Percentiles rank a stretch among this genome's conserved stretches.
These are phyloP conservation scores for Cunninghamia lanceolata DNA, from an alignment of 75 land plant species.

Conservation along the genomic window DNA sequence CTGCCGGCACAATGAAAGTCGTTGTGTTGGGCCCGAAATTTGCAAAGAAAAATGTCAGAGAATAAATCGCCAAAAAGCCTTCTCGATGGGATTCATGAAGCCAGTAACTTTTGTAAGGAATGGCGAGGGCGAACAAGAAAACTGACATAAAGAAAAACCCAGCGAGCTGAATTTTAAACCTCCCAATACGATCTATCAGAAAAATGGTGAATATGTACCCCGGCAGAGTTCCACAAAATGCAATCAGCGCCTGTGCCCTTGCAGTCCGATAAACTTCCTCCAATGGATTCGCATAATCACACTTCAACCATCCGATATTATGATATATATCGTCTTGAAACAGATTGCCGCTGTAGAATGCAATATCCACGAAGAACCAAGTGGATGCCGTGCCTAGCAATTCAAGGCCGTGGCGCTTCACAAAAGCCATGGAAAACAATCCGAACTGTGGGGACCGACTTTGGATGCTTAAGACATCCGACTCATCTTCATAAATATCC, in stretches of 20 bases:
- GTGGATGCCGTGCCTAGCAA: too few relatives aligned
- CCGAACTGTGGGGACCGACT: conserved; percentile 5
- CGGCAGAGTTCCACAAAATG: too few relatives aligned
- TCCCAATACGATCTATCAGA: conserved; percentile 27
- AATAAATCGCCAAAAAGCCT: conserved; percentile 25
- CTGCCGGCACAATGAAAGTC: too few relatives aligned
- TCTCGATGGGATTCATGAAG: conserved; percentile 12
- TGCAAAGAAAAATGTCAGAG: conserved; percentile 57
- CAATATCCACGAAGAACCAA: too few relatives aligned
- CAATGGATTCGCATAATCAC: neutral
- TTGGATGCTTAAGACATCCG: too few relatives aligned
- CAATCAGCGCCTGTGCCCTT: too few relatives aligned
- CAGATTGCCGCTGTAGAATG: too few relatives aligned
- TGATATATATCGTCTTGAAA: conserved; percentile 7
- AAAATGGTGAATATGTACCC: too few relatives aligned
- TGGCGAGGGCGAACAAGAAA: too few relatives aligned
- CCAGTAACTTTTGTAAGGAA: conserved; percentile 8
- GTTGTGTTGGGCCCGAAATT: conserved; percentile 58
- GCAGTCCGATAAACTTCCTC: neutral
- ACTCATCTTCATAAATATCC: neutral
- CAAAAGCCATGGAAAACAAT: neutral
- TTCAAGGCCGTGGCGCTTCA: too few relatives aligned
- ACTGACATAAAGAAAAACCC: too few relatives aligned
- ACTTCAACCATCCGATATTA: conserved; percentile 7
- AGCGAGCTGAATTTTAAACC: conserved; percentile 27